Percentiles rank a stretch among this genome's conserved stretches.
Conservation (phyloP, 2,329 filamentous ascomycete species). For the Fusarium buxicola region DNA sequence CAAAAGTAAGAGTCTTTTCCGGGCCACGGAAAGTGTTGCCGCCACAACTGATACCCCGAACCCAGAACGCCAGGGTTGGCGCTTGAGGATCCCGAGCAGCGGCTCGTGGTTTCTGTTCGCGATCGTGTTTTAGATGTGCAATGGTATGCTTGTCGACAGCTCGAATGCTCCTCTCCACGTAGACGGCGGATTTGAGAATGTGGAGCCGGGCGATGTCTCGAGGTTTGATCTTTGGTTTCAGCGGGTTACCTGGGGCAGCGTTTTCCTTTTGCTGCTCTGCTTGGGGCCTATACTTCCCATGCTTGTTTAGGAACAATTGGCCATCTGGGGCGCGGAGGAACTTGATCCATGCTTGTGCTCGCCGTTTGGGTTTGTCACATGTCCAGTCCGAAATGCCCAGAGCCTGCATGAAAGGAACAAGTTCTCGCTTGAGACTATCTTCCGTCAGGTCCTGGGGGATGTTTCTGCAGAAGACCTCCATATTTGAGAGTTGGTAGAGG, state of each 20-base stretch:
- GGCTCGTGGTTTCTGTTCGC: constrained; percentile 34
- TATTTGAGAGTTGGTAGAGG: constrained; percentile 32
- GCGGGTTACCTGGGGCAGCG: background rate
- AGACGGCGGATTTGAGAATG: constrained; percentile 48
- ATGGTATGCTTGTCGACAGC: constrained; percentile 40
- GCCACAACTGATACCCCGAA: constrained; percentile 56
- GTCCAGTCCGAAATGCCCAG: constrained; percentile 57
- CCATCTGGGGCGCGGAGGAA: constrained; percentile 58
- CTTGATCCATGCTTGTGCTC: constrained; percentile 53
- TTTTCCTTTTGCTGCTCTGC: constrained; percentile 14
- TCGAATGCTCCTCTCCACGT: constrained; percentile 51
- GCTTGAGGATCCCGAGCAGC: constrained; percentile 23
- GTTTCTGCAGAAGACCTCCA: constrained; percentile 61
- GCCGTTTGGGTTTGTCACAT: constrained; percentile 56
- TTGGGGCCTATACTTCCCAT: constrained; percentile 46
- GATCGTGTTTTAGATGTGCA: constrained; percentile 46
- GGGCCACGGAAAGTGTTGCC: constrained; percentile 56
- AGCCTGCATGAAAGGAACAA: constrained; percentile 54
- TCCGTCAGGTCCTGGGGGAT: constrained; percentile 57
- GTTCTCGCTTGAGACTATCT: constrained; percentile 51
- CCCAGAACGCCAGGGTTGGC: constrained; percentile 37
- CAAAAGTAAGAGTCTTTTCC: constrained; percentile 54
- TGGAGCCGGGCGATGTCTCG: constrained; percentile 46
- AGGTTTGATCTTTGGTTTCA: background rate
- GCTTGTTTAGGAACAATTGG: constrained; percentile 54